Conservation (phyloP, 331 rosid species). For the Prunus yedoensis region DNA sequence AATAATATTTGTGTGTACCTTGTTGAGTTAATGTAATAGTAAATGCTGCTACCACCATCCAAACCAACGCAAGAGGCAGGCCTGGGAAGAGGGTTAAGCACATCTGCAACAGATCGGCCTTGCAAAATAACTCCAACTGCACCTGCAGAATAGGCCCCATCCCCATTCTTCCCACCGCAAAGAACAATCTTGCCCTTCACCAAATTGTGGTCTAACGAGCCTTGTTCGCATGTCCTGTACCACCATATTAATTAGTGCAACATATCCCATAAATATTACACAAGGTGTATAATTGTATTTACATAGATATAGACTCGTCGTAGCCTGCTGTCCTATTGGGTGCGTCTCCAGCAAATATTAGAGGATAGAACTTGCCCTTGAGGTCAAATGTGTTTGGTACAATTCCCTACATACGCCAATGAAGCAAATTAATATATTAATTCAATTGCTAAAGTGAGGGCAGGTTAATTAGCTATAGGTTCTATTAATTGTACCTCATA, state of each 20-base stretch:
- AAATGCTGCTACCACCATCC: constrained; percentile 23
- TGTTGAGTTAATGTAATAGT: constrained; percentile 36
- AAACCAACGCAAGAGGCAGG: constrained; percentile 35
- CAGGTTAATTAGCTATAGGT: too few relatives aligned
- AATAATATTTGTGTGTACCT: constrained; percentile 21
- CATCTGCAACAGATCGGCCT: background rate
- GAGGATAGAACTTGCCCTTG: constrained; percentile 32
- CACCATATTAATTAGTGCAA: background rate
- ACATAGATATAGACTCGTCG: constrained; percentile 18
- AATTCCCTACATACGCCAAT: constrained; percentile 32
- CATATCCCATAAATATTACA: background rate
- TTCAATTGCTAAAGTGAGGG: background rate
- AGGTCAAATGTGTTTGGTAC: constrained; percentile 45
- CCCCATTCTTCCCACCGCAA: constrained; percentile 23
- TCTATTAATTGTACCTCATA: constrained; percentile 30
- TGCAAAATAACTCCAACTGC: constrained; percentile 37
- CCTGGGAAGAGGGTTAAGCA: constrained; percentile 17
- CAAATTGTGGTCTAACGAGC: constrained; percentile 27
- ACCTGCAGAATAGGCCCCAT: background rate
- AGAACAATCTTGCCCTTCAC: constrained; percentile 45
- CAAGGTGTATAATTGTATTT: background rate
- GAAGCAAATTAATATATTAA: background rate
- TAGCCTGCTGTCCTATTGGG: constrained; percentile 13
- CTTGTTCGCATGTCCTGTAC: constrained; percentile 31
- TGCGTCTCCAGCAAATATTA: constrained; percentile 46